These are phyloP conservation scores for Chara braunii DNA, from an alignment of 139 green algal species.

Conservation along the genomic window DNA sequence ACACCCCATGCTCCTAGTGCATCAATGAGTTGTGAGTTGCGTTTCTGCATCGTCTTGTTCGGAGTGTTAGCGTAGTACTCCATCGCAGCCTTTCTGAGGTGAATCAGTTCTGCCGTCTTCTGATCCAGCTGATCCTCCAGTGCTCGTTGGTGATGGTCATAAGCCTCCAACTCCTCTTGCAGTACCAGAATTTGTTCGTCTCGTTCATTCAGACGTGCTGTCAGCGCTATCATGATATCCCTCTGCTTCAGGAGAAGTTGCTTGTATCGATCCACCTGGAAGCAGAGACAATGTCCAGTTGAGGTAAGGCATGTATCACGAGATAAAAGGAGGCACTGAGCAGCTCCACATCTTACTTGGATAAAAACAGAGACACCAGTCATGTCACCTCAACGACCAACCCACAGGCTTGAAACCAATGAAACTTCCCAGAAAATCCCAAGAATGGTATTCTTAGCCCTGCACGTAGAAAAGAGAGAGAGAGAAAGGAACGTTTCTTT, in stretches of 20 bases:
- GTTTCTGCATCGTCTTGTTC: background rate
- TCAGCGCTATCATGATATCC: slow-evolving; percentile 97
- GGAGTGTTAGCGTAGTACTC: background rate
- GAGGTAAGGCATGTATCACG: too few species aligned
- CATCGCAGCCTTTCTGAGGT: slow-evolving; percentile 13
- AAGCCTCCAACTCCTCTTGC: slow-evolving; percentile 81
- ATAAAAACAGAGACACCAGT: too few species aligned
- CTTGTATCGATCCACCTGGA: slow-evolving; percentile 79
- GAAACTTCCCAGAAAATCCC: too few species aligned
- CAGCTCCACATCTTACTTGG: background rate
- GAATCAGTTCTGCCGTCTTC: slow-evolving; percentile 79
- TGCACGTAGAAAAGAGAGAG: too few species aligned
- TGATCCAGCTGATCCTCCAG: slow-evolving; percentile 81
- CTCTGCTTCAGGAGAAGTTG: slow-evolving; percentile 88
- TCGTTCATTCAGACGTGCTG: slow-evolving; percentile 76
- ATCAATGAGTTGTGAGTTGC: background rate
- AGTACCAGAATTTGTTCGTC: slow-evolving; percentile 76
- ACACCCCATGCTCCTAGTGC: background rate
- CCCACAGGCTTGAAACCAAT: too few species aligned
- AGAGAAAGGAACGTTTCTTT: too few species aligned
- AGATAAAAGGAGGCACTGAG: too few species aligned
- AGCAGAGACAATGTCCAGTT: background rate
- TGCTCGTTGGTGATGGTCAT: slow-evolving; percentile 65
- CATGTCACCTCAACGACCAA: too few species aligned
- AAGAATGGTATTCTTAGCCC: too few species aligned